Evolutionary conservation across 495 filamentous ascomycete genomes (phyloP).

Genomic region (Neurospora sp.): DNA sequence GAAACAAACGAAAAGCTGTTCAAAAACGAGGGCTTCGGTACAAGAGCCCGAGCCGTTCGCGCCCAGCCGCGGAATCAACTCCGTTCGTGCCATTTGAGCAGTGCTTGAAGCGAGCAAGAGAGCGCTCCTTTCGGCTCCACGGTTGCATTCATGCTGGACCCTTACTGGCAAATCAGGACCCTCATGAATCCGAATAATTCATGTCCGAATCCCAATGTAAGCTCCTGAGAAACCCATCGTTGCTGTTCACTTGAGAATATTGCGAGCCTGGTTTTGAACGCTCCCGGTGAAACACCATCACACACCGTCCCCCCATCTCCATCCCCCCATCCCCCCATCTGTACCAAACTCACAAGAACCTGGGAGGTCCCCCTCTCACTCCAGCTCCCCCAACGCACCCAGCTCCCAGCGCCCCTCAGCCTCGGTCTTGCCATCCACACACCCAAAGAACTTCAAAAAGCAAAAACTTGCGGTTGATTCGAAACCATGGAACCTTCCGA

Average conservation of each 20-base stretch:
- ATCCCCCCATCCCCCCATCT: not conserved
- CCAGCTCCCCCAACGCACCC: not conserved
- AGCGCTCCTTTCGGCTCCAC: not conserved
- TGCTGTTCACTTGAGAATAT: not conserved
- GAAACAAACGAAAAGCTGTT: not conserved
- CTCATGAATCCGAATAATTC: not conserved
- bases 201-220: not conserved
- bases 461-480: not conserved
- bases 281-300: not conserved
- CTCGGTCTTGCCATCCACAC: not conserved
- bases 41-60: not conserved
- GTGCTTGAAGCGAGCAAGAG: not conserved
- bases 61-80: not conserved
- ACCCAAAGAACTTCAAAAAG: not conserved
- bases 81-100: not conserved
- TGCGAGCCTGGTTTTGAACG: not conserved
- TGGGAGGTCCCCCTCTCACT: not conserved
- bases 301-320: not conserved
- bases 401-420: not conserved
- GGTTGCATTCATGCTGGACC: not conserved
- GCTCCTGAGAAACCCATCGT: not conserved
- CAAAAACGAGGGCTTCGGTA: not conserved
- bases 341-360: not conserved
- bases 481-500: not conserved
- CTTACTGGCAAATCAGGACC: not conserved